Evolutionary conservation across 345 rosid genomes (phyloP).

Genomic region (Odontarrhena argentea): DNA sequence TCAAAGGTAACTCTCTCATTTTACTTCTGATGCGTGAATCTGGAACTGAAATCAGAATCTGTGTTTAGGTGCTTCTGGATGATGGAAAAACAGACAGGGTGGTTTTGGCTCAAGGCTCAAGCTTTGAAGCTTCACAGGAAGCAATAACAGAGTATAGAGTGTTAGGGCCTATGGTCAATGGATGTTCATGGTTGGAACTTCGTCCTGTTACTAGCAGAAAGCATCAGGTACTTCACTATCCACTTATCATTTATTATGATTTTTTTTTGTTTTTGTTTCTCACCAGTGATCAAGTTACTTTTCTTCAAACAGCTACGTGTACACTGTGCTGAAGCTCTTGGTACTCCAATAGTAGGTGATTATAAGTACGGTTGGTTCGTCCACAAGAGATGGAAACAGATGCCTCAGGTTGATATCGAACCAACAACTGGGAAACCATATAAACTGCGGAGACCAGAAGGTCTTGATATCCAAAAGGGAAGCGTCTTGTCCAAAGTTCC

Average conservation of each 20-base stretch:
- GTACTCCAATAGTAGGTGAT: constrained; percentile 91
- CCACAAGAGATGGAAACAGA: constrained; percentile 86
- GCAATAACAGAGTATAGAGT: constrained; percentile 85
- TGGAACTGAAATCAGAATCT: constrained; percentile 8
- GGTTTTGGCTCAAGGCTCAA: constrained; percentile 63
- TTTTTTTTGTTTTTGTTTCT: constrained; percentile 11
- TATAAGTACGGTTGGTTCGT: constrained; percentile 92
- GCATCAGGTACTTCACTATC: constrained; percentile 68
- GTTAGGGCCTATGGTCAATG: constrained; percentile 84
- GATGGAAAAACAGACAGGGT: constrained; percentile 93
- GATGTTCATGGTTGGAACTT: constrained; percentile 90
- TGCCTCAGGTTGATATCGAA: constrained; percentile 67
- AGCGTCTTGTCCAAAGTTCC: constrained; percentile 93
- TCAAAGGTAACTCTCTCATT: constrained; percentile 59
- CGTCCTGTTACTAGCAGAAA: constrained; percentile 78
- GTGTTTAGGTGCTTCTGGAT: constrained; percentile 69
- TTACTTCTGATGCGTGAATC: constrained; percentile 3
- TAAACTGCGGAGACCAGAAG: constrained; percentile 78
- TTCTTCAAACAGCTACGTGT: constrained; percentile 64
- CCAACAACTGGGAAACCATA: constrained; percentile 70
- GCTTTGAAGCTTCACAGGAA: constrained; percentile 77
- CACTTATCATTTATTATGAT: not conserved
- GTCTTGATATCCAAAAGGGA: constrained; percentile 89
- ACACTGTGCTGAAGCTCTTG: constrained; percentile 96
- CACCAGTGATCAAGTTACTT: constrained; percentile 8